Conservation (phyloP, 371 early-diverging fungal genomes). For the Basidiobolus meristosporus region DNA sequence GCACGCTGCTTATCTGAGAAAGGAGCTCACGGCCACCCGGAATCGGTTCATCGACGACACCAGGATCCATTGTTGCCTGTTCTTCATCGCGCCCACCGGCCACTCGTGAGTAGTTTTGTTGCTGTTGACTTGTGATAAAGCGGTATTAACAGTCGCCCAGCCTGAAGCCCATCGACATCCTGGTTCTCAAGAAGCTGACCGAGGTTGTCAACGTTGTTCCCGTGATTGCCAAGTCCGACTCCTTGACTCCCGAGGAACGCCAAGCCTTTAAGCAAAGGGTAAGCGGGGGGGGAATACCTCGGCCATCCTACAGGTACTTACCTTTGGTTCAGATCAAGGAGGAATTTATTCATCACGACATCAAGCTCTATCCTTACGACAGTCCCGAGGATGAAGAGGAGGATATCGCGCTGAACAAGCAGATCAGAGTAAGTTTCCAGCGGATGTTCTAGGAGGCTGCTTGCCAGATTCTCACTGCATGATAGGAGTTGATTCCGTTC, state of each 20-base stretch:
- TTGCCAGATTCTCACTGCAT: neutral
- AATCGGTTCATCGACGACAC: slow-evolving; percentile 73
- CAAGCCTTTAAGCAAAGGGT: slow-evolving; percentile 46
- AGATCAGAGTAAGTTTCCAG: slow-evolving; percentile 27
- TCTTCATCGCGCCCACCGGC: slow-evolving; percentile 58
- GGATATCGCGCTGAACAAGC: slow-evolving; percentile 48
- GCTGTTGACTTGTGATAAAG: slow-evolving; percentile 18
- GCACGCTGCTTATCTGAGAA: slow-evolving; percentile 73
- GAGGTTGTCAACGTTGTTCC: slow-evolving; percentile 65
- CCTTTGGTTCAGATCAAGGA: slow-evolving; percentile 41
- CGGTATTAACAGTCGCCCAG: slow-evolving; percentile 7
- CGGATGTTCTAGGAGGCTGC: too few species aligned
- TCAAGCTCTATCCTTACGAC: slow-evolving; percentile 72
- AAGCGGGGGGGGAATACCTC: slow-evolving; percentile 7
- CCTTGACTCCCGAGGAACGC: slow-evolving; percentile 62
- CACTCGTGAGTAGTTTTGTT: too few species aligned
- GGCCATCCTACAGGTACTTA: neutral
- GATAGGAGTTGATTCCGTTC: slow-evolving; percentile 57
- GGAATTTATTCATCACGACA: slow-evolving; percentile 82
- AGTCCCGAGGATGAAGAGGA: slow-evolving; percentile 65
- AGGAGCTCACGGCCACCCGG: slow-evolving; percentile 66
- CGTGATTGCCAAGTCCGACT: slow-evolving; percentile 74
- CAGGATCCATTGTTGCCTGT: slow-evolving; percentile 60
- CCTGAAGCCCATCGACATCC: slow-evolving; percentile 60
- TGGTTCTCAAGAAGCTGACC: slow-evolving; percentile 45